phyloP scores from a whole-genome alignment of 2,329 filamentous ascomycete genomes.

The Ascochyta viciae-villosae region DNA sequence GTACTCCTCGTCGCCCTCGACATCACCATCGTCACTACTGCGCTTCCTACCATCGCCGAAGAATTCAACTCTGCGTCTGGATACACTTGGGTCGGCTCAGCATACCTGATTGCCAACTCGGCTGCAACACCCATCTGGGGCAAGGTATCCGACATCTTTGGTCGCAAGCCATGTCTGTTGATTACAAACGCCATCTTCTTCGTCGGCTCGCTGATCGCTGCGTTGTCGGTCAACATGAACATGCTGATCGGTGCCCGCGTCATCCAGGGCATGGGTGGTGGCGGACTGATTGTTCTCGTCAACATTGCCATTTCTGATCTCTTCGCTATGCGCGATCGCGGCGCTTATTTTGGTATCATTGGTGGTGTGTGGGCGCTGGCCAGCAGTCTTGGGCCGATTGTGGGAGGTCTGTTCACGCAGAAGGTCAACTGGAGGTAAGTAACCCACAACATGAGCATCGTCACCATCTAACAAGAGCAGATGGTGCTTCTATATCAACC shows the following conservation, averaged over 20 bases:
- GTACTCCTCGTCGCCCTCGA: conserved; percentile 67
- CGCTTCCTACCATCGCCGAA: conserved; percentile 65
- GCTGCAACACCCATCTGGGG: conserved; percentile 66
- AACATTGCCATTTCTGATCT: conserved; percentile 70
- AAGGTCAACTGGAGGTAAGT: conserved; percentile 65
- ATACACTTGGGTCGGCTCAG: conserved; percentile 62
- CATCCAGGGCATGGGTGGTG: conserved; percentile 69
- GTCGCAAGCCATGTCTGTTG: conserved; percentile 68
- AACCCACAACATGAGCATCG: too few relatives aligned
- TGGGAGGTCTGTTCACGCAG: conserved; percentile 72
- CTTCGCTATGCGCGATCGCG: conserved; percentile 65
- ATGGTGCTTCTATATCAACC: conserved; percentile 67
- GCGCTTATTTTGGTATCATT: conserved; percentile 69
- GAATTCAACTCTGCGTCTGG: conserved; percentile 59
- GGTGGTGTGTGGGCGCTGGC: conserved; percentile 73
- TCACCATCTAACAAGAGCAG: not conserved
- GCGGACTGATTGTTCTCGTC: conserved; percentile 68
- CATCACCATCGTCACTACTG: conserved; percentile 69
- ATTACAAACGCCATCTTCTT: conserved; percentile 68
- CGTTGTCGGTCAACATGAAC: conserved; percentile 62
- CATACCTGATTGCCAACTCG: conserved; percentile 58
- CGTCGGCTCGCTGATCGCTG: conserved; percentile 67
- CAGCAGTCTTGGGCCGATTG: conserved; percentile 68
- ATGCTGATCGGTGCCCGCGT: conserved; percentile 69
- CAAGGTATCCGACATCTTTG: conserved; percentile 72